phyloP scores from a whole-genome alignment of 2,329 filamentous ascomycete genomes.

The Sporothrix luriei region DNA sequence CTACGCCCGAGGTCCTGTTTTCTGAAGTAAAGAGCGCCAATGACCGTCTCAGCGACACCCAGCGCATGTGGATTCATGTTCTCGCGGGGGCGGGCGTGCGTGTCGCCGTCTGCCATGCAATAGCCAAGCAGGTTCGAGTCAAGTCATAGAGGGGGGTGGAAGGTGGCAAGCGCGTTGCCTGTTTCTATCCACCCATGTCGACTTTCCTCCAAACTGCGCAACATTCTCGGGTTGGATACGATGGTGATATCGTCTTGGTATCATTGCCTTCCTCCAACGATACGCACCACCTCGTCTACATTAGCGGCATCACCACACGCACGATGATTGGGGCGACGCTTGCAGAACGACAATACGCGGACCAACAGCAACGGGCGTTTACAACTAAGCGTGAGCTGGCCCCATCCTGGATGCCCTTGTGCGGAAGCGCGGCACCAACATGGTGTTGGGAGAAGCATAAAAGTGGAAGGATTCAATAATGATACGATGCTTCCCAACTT shows the following conservation, averaged over 20 bases:
- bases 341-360: not conserved
- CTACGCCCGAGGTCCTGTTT: conserved; percentile 59
- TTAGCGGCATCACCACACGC: not conserved
- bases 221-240: not conserved
- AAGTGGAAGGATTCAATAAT: conserved; percentile 9
- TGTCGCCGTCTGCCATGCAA: conserved; percentile 76
- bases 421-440: conserved; percentile 12
- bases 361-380: conserved; percentile 14
- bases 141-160: not conserved
- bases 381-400: not conserved
- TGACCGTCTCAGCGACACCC: conserved; percentile 92
- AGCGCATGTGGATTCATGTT: conserved; percentile 95
- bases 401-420: not conserved
- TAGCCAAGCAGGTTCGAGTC: conserved; percentile 54
- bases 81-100: conserved; percentile 79
- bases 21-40: conserved; percentile 81
- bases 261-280: not conserved
- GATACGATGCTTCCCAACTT: conserved; percentile 1
- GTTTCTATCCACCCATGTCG: not conserved
- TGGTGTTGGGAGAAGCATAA: not conserved
- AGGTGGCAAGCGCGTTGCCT: conserved; percentile 2
- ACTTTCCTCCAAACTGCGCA: not conserved
- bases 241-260: conserved; percentile 15
- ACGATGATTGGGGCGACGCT: conserved; percentile 12
- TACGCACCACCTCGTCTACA: not conserved